Evolutionary conservation across 306 rosid genomes (phyloP).

Genomic region (Cucumis melo): DNA sequence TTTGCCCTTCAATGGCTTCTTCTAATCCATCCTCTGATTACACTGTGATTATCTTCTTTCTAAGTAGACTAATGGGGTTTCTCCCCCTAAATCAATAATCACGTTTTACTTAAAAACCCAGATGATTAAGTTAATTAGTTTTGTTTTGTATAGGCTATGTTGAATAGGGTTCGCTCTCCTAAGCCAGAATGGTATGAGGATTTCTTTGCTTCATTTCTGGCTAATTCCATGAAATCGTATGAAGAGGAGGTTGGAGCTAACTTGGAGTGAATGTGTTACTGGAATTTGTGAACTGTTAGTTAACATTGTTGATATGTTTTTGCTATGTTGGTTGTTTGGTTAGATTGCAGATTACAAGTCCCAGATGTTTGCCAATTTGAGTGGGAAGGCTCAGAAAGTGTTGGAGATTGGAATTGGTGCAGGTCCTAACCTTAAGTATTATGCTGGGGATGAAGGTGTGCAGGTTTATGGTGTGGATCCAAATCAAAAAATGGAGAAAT

Average conservation of each 20-base stretch:
- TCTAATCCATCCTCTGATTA: slow-evolving; percentile 30
- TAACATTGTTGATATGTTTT: neutral
- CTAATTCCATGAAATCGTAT: slow-evolving; percentile 27
- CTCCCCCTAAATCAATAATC: neutral
- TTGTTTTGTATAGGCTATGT: slow-evolving; percentile 21
- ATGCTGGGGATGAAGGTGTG: slow-evolving; percentile 31
- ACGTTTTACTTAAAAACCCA: neutral
- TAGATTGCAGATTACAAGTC: slow-evolving; percentile 74
- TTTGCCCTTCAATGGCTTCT: slow-evolving; percentile 30
- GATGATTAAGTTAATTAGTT: neutral
- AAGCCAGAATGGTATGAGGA: slow-evolving; percentile 81
- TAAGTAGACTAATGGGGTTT: neutral
- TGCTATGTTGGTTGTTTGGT: slow-evolving; percentile 5
- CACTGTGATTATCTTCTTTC: slow-evolving; percentile 17
- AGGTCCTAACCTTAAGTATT: slow-evolving; percentile 69
- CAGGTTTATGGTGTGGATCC: slow-evolving; percentile 75
- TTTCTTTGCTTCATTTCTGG: slow-evolving; percentile 43
- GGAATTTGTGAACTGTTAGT: neutral
- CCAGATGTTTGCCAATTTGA: slow-evolving; percentile 39
- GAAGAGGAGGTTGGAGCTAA: slow-evolving; percentile 49
- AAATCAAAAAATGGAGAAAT: slow-evolving; percentile 62
- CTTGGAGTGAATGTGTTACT: neutral
- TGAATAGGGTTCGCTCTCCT: slow-evolving; percentile 52
- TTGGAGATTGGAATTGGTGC: slow-evolving; percentile 84
- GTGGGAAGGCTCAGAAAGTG: slow-evolving; percentile 52